Conservation (phyloP, 768 basidiomycete species). For the Boletus coccyginus region DNA sequence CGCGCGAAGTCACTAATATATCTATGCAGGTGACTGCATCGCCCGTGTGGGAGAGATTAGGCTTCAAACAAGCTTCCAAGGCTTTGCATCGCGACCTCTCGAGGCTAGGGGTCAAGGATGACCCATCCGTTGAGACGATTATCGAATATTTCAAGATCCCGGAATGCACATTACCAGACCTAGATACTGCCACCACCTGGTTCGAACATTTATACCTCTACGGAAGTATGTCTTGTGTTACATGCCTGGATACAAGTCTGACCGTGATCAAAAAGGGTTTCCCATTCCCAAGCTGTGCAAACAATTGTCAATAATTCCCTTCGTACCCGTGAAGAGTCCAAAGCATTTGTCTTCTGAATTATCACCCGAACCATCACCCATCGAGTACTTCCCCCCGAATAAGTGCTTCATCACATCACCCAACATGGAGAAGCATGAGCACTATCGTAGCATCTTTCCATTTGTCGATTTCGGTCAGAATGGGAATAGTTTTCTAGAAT, state of each 20-base stretch:
- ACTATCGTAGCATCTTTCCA: constrained; percentile 9
- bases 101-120: constrained; percentile 11
- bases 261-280: constrained; percentile 2
- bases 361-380: not conserved
- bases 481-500: constrained; percentile 13
- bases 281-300: constrained; percentile 3
- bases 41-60: constrained; percentile 4
- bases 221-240: constrained; percentile 1
- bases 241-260: not conserved
- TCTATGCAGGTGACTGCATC: constrained; percentile 6
- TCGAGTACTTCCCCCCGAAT: constrained; percentile 5
- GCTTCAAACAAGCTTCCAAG: constrained; percentile 4
- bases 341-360: not conserved
- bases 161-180: not conserved
- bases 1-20: not conserved
- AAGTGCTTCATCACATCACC: constrained; percentile 11
- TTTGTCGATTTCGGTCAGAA: constrained; percentile 14
- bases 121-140: constrained; percentile 3
- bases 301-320: constrained; percentile 3
- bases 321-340: constrained; percentile 8
- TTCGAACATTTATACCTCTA: constrained; percentile 6
- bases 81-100: constrained; percentile 1
- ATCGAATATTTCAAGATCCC: not conserved
- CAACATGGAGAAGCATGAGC: not conserved
- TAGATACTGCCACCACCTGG: not conserved